A percentile compares a stretch with the other conserved stretches of the same genome.
Evolutionary conservation across 495 filamentous ascomycete species (phyloP).

Genomic region (Hypoxylon subgilvum): DNA sequence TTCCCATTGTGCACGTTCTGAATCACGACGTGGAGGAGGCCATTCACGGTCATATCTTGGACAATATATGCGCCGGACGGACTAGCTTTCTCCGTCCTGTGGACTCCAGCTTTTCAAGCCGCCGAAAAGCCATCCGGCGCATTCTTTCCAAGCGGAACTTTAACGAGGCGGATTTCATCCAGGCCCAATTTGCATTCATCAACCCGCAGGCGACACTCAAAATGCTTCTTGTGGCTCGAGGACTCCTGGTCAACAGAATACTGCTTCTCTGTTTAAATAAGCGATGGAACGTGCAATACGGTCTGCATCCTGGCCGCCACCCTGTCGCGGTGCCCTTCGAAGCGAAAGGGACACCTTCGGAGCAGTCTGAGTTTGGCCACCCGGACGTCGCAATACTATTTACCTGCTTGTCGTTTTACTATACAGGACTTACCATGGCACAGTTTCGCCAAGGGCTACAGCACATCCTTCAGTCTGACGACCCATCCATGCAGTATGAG

Average conservation of each 20-base stretch:
- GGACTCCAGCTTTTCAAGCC: constrained; percentile 9
- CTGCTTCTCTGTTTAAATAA: constrained; percentile 49
- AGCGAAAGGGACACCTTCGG: constrained; percentile 59
- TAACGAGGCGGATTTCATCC: constrained; percentile 14
- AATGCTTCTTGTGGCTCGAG: constrained; percentile 49
- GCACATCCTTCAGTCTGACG: constrained; percentile 56
- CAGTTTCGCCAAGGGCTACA: constrained; percentile 52
- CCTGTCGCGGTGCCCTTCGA: constrained; percentile 58
- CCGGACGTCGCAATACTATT: constrained; percentile 62
- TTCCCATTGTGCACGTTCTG: constrained; percentile 51
- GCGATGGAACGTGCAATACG: constrained; percentile 55
- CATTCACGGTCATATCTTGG: constrained; percentile 39
- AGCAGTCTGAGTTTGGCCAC: constrained; percentile 59
- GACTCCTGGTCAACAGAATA: constrained; percentile 47
- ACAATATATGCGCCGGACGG: constrained; percentile 39
- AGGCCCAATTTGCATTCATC: constrained; percentile 39
- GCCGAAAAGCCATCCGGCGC: constrained; percentile 33
- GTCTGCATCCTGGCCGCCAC: constrained; percentile 48
- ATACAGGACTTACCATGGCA: constrained; percentile 47
- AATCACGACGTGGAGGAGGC: constrained; percentile 45
- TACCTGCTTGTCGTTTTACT: constrained; percentile 61
- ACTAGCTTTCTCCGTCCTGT: constrained; percentile 38
- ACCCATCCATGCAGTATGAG: constrained; percentile 57
- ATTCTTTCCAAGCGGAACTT: constrained; percentile 39
- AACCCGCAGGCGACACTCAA: constrained; percentile 42